These are phyloP conservation scores for Bruguiera sexangula DNA, from an alignment of 345 rosid genomes.

Conservation along the genomic window DNA sequence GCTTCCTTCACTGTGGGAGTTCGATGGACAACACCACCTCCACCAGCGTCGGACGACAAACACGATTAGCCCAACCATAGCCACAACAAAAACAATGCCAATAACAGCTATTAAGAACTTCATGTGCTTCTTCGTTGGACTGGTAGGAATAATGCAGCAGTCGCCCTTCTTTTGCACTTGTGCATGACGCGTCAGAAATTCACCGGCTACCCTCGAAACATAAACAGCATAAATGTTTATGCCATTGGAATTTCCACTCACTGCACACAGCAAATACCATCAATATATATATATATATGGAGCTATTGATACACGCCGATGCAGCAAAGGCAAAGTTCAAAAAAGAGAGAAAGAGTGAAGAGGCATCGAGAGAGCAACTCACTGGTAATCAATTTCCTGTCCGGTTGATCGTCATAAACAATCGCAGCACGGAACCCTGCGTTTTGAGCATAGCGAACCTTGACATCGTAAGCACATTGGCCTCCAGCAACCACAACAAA, in stretches of 20 bases:
- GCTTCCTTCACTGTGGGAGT: too few species aligned
- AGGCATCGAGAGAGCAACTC: conserved; percentile 21
- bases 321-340: not conserved
- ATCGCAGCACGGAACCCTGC: conserved; percentile 56
- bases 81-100: too few species aligned
- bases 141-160: conserved; percentile 52
- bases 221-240: conserved; percentile 35
- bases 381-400: conserved; percentile 57
- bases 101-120: not conserved
- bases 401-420: conserved; percentile 50
- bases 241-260: conserved; percentile 52
- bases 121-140: too few species aligned
- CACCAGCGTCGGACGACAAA: too few species aligned
- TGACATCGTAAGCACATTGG: conserved; percentile 60
- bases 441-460: conserved; percentile 52
- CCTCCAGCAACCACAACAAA: conserved; percentile 59
- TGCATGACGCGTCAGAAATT: conserved; percentile 42
- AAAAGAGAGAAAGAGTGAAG: not conserved
- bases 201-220: conserved; percentile 54
- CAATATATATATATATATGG: too few species aligned
- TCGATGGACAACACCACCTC: too few species aligned
- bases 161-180: conserved; percentile 38
- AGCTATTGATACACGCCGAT: too few species aligned
- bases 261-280: conserved; percentile 28
- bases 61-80: too few species aligned